phyloP scores from a whole-genome alignment of 1,284 basidiomycete species.

The Pseudozyma pruni region DNA sequence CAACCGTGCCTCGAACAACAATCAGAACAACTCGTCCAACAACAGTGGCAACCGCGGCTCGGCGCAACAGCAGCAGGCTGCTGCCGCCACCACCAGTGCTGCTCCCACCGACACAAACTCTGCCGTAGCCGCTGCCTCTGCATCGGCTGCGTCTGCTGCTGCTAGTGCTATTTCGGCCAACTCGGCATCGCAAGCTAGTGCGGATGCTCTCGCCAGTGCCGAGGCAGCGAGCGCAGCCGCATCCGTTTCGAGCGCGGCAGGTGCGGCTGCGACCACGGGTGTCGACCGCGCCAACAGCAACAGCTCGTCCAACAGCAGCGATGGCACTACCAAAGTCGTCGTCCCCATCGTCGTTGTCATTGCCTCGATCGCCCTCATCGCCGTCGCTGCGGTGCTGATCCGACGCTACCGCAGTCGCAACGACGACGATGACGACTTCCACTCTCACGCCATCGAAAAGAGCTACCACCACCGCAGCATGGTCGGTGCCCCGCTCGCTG shows the following conservation, averaged over 20 bases:
- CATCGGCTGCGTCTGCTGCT: slow-evolving; percentile 24
- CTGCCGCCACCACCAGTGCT: slow-evolving; percentile 12
- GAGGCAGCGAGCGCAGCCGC: slow-evolving; percentile 11
- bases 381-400: slow-evolving; percentile 27
- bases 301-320: slow-evolving; percentile 13
- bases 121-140: slow-evolving; percentile 15
- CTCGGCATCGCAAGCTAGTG: slow-evolving; percentile 17
- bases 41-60: slow-evolving; percentile 6
- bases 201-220: slow-evolving; percentile 16
- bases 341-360: slow-evolving; percentile 48
- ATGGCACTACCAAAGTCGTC: slow-evolving; percentile 44
- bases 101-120: slow-evolving; percentile 12
- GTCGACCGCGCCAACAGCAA: slow-evolving; percentile 29
- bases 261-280: slow-evolving; percentile 17
- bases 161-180: slow-evolving; percentile 26
- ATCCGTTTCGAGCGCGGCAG: not conserved
- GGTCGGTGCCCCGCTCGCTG: slow-evolving; percentile 12
- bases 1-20: slow-evolving; percentile 5
- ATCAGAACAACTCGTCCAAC: slow-evolving; percentile 14
- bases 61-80: slow-evolving; percentile 13
- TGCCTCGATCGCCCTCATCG: slow-evolving; percentile 29
- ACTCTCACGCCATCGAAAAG: slow-evolving; percentile 20
- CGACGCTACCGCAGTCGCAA: slow-evolving; percentile 24
- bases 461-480: slow-evolving; percentile 27
- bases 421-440: slow-evolving; percentile 17